A percentile compares a stretch with the other conserved stretches of the same genome.
phyloP scores from a whole-genome alignment of 441 rosid genomes.

The Kokia cookei region DNA sequence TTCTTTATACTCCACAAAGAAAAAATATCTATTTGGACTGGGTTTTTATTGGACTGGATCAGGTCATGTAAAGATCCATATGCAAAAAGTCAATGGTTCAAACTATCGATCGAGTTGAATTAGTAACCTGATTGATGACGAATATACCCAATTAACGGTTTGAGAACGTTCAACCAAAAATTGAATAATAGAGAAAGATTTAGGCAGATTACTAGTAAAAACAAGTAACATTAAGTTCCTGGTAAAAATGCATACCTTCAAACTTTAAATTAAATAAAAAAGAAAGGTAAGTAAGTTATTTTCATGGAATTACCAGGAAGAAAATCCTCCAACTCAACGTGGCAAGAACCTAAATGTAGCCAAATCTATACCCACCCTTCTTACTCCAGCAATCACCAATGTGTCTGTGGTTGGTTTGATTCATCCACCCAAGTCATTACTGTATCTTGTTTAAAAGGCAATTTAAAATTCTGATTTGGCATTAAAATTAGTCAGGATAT shows the following conservation, averaged over 20 bases:
- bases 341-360: background rate
- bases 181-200: background rate
- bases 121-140: background rate
- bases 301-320: background rate
- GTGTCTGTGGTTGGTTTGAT: background rate
- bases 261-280: background rate
- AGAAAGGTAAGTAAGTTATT: background rate
- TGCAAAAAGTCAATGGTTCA: background rate
- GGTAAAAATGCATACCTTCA: background rate
- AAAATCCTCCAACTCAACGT: background rate
- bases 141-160: background rate
- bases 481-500: background rate
- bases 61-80: background rate
- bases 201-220: background rate
- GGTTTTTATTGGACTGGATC: background rate
- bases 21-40: background rate
- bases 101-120: background rate
- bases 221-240: slow-evolving; percentile 1
- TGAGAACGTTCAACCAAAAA: background rate
- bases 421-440: background rate
- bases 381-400: background rate
- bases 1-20: background rate
- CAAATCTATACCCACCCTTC: background rate
- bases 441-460: background rate
- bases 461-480: background rate